Evolutionary conservation across 768 basidiomycete genomes (phyloP).

Genomic region (Coprinellus micaceus): DNA sequence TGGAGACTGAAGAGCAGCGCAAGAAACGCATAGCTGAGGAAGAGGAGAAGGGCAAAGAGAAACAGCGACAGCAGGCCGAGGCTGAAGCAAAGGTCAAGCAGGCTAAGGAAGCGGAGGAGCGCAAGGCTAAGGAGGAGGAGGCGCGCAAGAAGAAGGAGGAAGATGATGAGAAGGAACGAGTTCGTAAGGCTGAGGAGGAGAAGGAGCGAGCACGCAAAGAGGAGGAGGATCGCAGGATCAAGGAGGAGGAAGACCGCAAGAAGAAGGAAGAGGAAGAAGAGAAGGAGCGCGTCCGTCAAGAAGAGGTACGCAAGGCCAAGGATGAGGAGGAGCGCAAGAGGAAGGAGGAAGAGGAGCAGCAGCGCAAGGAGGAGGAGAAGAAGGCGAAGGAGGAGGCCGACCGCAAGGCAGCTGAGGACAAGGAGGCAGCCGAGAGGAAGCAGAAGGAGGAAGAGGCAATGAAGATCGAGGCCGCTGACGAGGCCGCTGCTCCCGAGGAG

Average conservation of each 20-base stretch:
- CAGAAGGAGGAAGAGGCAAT: conserved; percentile 34
- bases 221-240: conserved; percentile 23
- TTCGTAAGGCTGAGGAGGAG: conserved; percentile 10
- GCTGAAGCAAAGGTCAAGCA: conserved; percentile 41
- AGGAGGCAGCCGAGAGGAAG: conserved; percentile 39
- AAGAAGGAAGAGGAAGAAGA: conserved; percentile 30
- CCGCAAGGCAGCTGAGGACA: conserved; percentile 7
- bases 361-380: conserved; percentile 22
- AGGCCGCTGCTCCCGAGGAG: conserved; percentile 5
- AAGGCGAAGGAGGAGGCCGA: conserved; percentile 31
- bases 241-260: conserved; percentile 34
- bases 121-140: conserved; percentile 39
- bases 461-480: conserved; percentile 14
- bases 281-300: conserved; percentile 44
- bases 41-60: conserved; percentile 40
- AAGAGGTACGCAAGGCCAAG: conserved; percentile 41
- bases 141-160: conserved; percentile 24
- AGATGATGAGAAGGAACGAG: conserved; percentile 13
- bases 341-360: conserved; percentile 31
- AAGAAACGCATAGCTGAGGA: conserved; percentile 44
- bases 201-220: conserved; percentile 26
- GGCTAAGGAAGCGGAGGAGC: conserved; percentile 41
- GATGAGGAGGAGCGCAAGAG: conserved; percentile 33
- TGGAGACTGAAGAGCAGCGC: conserved; percentile 57
- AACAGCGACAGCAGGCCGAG: conserved; percentile 37